These are phyloP conservation scores for Lophium mytilinum DNA, from an alignment of 495 filamentous ascomycete species.

Conservation along the genomic window DNA sequence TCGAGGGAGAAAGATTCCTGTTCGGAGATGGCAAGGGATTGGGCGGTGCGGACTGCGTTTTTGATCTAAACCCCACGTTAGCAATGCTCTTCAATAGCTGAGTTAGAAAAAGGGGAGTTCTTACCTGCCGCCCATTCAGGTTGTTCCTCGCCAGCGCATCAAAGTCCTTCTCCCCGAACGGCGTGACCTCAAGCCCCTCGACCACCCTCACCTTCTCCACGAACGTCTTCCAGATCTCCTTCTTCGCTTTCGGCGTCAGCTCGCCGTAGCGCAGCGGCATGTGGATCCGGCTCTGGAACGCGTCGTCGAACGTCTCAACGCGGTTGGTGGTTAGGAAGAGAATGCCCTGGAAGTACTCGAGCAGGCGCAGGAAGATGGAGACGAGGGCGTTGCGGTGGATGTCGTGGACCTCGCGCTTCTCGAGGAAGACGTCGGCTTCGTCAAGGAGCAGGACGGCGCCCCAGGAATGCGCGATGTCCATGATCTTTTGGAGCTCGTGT, in stretches of 20 bases:
- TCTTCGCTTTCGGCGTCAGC: conserved; percentile 65
- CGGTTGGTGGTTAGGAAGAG: conserved; percentile 77
- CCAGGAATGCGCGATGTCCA: conserved; percentile 84
- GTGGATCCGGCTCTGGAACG: conserved; percentile 62
- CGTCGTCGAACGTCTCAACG: conserved; percentile 64
- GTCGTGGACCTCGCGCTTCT: conserved; percentile 38
- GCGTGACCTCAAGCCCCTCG: conserved; percentile 50
- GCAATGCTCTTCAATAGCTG: background rate
- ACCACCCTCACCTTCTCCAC: conserved; percentile 58
- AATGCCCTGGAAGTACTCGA: conserved; percentile 72
- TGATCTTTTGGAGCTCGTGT: conserved; percentile 69
- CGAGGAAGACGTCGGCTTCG: conserved; percentile 42
- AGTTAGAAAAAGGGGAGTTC: conserved; percentile 5
- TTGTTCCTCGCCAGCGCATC: conserved; percentile 58
- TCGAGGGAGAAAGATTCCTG: conserved; percentile 61
- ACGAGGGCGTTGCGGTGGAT: conserved; percentile 41
- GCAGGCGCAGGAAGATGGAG: conserved; percentile 37
- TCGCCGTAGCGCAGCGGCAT: conserved; percentile 74
- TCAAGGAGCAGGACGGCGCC: conserved; percentile 51
- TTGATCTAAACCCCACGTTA: conserved; percentile 58
- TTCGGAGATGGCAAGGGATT: conserved; percentile 76
- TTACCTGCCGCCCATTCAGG: conserved; percentile 78
- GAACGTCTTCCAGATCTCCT: conserved; percentile 82
- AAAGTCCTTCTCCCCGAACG: conserved; percentile 63
- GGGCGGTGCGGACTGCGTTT: conserved; percentile 80